Percentiles rank a stretch among this genome's conserved stretches.
These are phyloP conservation scores for Graphium sp. DNA, from an alignment of 2,329 filamentous ascomycete species.

Conservation along the genomic window DNA sequence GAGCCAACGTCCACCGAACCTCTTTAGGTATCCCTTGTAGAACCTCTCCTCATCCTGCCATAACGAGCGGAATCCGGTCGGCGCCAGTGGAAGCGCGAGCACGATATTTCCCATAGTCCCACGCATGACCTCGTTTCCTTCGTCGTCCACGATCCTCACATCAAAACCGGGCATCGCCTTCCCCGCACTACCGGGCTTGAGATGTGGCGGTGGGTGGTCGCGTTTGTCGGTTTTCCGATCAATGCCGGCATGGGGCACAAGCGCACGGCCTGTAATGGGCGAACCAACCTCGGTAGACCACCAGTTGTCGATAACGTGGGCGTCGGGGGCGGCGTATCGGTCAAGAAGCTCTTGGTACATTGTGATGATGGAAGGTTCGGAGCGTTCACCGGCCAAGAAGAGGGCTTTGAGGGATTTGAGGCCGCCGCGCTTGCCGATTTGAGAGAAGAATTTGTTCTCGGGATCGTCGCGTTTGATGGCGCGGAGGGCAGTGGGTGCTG, in stretches of 20 bases:
- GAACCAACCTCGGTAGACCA: conserved; percentile 44
- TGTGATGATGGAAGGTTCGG: conserved; percentile 69
- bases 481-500: conserved; percentile 71
- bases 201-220: conserved; percentile 25
- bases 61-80: conserved; percentile 70
- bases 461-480: conserved; percentile 80
- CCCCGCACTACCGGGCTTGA: conserved; percentile 70
- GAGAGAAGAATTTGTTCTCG: conserved; percentile 46
- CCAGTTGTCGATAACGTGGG: conserved; percentile 42
- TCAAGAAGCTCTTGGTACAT: conserved; percentile 63
- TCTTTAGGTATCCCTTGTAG: conserved; percentile 67
- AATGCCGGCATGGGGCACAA: conserved; percentile 39
- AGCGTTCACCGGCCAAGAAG: conserved; percentile 79
- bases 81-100: conserved; percentile 63
- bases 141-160: conserved; percentile 68
- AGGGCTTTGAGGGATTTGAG: conserved; percentile 56
- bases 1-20: conserved; percentile 69
- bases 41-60: conserved; percentile 80
- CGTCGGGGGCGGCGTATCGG: conserved; percentile 44
- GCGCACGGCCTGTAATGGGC: conserved; percentile 37
- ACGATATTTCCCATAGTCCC: conserved; percentile 88
- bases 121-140: conserved; percentile 50
- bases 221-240: conserved; percentile 26
- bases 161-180: conserved; percentile 89
- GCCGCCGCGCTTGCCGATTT: conserved; percentile 49